These are phyloP conservation scores for Tulasnella sp. DNA, from an alignment of 768 basidiomycete species.

Conservation along the genomic window DNA sequence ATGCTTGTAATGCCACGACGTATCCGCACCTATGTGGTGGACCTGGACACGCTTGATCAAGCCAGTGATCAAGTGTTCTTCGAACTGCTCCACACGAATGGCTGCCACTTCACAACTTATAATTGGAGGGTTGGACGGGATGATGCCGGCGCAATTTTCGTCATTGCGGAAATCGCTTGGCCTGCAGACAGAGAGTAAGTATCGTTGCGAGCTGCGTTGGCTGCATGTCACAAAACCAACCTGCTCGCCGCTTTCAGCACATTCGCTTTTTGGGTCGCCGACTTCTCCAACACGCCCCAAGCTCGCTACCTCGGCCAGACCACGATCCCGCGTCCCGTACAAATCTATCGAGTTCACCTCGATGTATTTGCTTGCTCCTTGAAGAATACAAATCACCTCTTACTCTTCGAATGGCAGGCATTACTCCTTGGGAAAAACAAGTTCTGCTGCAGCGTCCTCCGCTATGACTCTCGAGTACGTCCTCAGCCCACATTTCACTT, in stretches of 20 bases:
- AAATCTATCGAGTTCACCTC: not conserved
- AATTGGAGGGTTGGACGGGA: not conserved
- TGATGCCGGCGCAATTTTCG: not conserved
- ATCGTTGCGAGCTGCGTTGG: not conserved
- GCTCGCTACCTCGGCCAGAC: not conserved
- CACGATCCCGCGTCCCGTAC: not conserved
- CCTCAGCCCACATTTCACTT: not conserved
- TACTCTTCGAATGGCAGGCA: not conserved
- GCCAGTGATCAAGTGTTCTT: not conserved
- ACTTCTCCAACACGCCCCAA: not conserved
- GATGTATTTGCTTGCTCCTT: not conserved
- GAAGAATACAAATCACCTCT: not conserved
- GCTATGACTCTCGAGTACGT: not conserved
- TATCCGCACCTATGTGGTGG: not conserved
- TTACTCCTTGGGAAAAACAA: not conserved
- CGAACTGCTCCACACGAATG: not conserved
- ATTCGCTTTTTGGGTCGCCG: not conserved
- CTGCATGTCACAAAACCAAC: not conserved
- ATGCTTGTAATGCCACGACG: not conserved
- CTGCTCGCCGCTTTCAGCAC: not conserved
- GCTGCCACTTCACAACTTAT: not conserved
- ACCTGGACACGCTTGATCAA: not conserved
- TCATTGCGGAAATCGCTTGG: not conserved
- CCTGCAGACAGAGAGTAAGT: not conserved
- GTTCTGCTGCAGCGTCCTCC: not conserved